Percentiles rank a stretch among this genome's conserved stretches.
These are phyloP conservation scores for Cercospora nicotianae DNA, from an alignment of 2,329 filamentous ascomycete species.

Conservation along the genomic window DNA sequence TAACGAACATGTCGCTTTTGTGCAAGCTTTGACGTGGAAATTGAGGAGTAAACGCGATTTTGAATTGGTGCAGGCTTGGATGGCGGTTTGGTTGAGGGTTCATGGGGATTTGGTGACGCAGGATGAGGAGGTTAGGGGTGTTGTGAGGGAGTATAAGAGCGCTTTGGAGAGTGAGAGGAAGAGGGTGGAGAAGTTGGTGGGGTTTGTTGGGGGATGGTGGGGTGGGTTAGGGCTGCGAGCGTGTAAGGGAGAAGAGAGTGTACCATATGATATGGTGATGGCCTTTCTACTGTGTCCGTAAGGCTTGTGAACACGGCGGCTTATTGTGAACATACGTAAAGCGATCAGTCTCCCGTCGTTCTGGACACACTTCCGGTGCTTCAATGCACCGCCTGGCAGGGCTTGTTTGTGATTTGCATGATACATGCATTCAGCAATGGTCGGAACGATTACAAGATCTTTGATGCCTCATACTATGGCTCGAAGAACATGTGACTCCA, in stretches of 20 bases:
- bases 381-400: no score
- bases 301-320: background rate
- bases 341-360: no score
- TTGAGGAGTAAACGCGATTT: constrained; percentile 75
- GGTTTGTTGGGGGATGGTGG: constrained; percentile 13
- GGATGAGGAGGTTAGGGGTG: constrained; percentile 55
- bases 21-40: constrained; percentile 72
- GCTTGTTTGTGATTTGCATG: no score
- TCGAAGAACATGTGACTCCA: no score
- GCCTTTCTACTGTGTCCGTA: background rate
- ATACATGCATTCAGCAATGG: no score
- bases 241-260: constrained; percentile 27
- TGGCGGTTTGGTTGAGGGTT: constrained; percentile 85
- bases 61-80: constrained; percentile 94
- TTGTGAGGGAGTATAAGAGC: constrained; percentile 66
- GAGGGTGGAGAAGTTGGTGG: constrained; percentile 71
- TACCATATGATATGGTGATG: background rate
- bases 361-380: no score
- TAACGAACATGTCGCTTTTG: constrained; percentile 75
- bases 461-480: no score
- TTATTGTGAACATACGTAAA: no score
- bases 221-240: constrained; percentile 32
- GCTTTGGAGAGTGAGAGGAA: constrained; percentile 59
- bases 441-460: no score
- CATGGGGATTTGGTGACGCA: constrained; percentile 64